Evolutionary conservation across 1,284 basidiomycete species (phyloP).

Genomic region (Termitomyces sp.): DNA sequence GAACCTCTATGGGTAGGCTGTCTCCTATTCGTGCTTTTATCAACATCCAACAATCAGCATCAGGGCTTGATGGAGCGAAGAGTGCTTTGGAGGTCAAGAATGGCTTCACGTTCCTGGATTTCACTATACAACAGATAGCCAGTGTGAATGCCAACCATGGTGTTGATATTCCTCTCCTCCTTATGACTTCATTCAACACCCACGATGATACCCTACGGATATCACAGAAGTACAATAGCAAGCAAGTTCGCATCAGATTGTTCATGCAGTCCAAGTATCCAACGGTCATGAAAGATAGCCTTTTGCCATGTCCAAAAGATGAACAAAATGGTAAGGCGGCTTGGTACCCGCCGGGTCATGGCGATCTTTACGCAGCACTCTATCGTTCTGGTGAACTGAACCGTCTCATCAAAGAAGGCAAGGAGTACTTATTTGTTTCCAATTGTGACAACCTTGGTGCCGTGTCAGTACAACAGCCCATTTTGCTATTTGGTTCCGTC

Average conservation of each 20-base stretch:
- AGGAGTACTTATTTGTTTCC: constrained; percentile 98
- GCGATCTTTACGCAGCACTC: constrained; percentile 93
- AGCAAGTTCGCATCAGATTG: constrained; percentile 89
- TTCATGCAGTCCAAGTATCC: constrained; percentile 99
- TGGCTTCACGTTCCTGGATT: constrained; percentile 98
- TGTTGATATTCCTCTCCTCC: constrained; percentile 91
- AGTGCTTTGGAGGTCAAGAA: constrained; percentile 88
- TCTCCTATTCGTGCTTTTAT: background rate
- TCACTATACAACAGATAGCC: constrained; percentile 95
- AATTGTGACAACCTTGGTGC: constrained; percentile 99
- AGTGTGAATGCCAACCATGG: constrained; percentile 66
- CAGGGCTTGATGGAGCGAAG: constrained; percentile 90
- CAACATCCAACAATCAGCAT: background rate
- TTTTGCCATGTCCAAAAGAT: constrained; percentile 83
- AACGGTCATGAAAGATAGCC: constrained; percentile 91
- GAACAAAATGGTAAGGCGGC: constrained; percentile 88
- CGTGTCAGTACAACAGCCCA: constrained; percentile 59
- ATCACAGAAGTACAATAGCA: constrained; percentile 98
- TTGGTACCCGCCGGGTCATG: constrained; percentile 99
- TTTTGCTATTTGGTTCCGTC: background rate
- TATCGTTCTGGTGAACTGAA: constrained; percentile 94
- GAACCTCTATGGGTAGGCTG: constrained; percentile 85
- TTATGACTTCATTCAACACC: constrained; percentile 99
- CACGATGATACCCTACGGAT: constrained; percentile 95
- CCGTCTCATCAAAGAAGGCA: constrained; percentile 90